Evolutionary conservation across 305 asterid species (phyloP).

Genomic region (Fraxinus xanthoxyloides): DNA sequence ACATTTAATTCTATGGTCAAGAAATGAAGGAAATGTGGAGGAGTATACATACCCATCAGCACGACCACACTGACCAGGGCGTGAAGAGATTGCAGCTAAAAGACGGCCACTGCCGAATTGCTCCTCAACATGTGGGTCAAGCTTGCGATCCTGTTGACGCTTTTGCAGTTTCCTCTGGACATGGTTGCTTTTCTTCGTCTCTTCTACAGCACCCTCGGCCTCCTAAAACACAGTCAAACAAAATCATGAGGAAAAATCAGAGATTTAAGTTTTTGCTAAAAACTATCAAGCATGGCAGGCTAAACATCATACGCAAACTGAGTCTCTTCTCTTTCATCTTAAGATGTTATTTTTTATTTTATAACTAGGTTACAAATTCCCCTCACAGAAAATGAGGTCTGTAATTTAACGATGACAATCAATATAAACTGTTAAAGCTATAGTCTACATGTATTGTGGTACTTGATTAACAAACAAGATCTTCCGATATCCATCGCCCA

Average conservation of each 20-base stretch:
- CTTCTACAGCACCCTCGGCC: conserved; percentile 38
- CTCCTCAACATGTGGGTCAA: conserved; percentile 59
- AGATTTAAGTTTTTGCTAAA: not conserved
- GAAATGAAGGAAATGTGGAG: not conserved
- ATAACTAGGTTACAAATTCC: not conserved
- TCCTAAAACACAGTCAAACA: conserved; percentile 22
- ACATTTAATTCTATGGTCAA: not conserved
- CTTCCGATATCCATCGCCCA: not conserved
- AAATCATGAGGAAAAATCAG: not conserved
- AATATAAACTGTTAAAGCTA: not conserved
- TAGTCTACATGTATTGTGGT: not conserved
- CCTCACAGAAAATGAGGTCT: not conserved
- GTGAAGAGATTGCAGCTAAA: conserved; percentile 53
- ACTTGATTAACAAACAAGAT: not conserved
- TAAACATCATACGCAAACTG: not conserved
- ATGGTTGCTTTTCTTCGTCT: conserved; percentile 46
- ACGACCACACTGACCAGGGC: conserved; percentile 63
- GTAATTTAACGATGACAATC: not conserved
- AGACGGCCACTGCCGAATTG: conserved; percentile 49
- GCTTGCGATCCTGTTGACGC: conserved; percentile 42
- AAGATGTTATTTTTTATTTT: not conserved
- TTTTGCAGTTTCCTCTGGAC: conserved; percentile 42
- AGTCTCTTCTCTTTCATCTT: not conserved
- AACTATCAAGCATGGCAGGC: not conserved
- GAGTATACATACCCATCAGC: conserved; percentile 49